Evolutionary conservation across 768 basidiomycete species (phyloP).

Genomic region (Leccinum subgranulosum): DNA sequence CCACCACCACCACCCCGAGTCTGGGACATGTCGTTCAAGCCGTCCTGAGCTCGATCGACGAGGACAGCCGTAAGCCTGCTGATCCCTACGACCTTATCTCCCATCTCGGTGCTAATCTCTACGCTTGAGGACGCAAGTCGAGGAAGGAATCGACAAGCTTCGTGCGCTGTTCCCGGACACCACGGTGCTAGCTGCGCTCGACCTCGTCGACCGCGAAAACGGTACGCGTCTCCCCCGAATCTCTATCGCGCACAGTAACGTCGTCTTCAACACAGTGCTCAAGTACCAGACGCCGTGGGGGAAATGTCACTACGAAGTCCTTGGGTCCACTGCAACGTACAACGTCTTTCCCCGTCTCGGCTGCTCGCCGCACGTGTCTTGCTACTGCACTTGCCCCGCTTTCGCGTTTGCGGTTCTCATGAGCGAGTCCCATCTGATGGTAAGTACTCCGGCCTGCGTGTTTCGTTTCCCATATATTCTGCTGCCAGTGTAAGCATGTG

Average conservation of each 20-base stretch:
- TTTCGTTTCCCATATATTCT: neutral
- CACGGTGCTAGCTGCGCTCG: slow-evolving; percentile 65
- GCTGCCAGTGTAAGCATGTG: slow-evolving; percentile 74
- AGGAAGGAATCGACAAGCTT: slow-evolving; percentile 55
- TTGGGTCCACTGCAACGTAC: slow-evolving; percentile 64
- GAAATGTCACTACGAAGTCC: slow-evolving; percentile 59
- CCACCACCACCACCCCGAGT: slow-evolving; percentile 9
- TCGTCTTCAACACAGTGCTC: slow-evolving; percentile 44
- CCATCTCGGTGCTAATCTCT: neutral
- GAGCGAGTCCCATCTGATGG: slow-evolving; percentile 63
- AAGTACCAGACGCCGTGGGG: slow-evolving; percentile 58
- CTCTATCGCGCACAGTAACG: neutral
- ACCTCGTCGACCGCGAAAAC: slow-evolving; percentile 69
- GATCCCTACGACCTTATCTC: neutral
- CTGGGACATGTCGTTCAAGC: slow-evolving; percentile 28
- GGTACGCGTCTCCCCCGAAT: slow-evolving; percentile 40
- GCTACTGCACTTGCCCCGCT: slow-evolving; percentile 75
- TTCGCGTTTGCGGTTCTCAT: slow-evolving; percentile 64
- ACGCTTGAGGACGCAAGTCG: slow-evolving; percentile 26
- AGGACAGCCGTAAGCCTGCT: slow-evolving; percentile 30
- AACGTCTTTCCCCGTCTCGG: slow-evolving; percentile 50
- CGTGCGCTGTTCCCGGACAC: slow-evolving; percentile 59
- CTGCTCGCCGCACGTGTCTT: slow-evolving; percentile 38
- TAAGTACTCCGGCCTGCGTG: slow-evolving; percentile 22
- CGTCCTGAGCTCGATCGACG: slow-evolving; percentile 32